phyloP scores from a whole-genome alignment of 345 rosid genomes.

The Eucalyptus shirleyi region DNA sequence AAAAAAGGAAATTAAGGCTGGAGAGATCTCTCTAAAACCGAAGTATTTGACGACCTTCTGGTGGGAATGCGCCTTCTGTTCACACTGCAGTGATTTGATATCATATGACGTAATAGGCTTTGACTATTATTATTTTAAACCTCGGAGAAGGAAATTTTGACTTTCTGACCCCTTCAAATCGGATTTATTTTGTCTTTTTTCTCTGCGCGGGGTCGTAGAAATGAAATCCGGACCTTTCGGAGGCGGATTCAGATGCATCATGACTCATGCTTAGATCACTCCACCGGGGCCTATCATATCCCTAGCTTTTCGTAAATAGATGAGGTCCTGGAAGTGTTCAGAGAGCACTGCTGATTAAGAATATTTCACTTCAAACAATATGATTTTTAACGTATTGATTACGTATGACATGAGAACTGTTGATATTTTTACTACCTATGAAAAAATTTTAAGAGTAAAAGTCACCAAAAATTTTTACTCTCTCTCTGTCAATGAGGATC shows the following conservation, averaged over 20 bases:
- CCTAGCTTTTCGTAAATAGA: neutral
- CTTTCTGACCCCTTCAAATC: neutral
- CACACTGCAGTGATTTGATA: neutral
- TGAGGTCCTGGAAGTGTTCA: neutral
- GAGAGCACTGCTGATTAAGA: neutral
- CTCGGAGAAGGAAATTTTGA: neutral
- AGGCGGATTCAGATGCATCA: neutral
- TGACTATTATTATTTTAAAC: neutral
- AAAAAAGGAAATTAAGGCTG: neutral
- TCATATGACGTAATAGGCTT: neutral
- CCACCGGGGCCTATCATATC: neutral
- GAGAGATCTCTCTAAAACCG: neutral
- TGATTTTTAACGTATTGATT: neutral
- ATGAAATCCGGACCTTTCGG: neutral
- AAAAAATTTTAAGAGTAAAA: too few species aligned
- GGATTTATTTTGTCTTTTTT: neutral
- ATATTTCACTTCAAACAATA: neutral
- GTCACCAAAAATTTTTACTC: neutral
- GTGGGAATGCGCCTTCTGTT: neutral
- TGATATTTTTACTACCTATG: neutral
- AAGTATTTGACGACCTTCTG: neutral
- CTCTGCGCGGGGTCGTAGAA: neutral
- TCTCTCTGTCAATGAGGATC: too few species aligned
- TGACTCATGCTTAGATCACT: neutral
- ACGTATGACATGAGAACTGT: neutral